Conservation (phyloP, 163 green algal species). For the Volvox carteri region DNA sequence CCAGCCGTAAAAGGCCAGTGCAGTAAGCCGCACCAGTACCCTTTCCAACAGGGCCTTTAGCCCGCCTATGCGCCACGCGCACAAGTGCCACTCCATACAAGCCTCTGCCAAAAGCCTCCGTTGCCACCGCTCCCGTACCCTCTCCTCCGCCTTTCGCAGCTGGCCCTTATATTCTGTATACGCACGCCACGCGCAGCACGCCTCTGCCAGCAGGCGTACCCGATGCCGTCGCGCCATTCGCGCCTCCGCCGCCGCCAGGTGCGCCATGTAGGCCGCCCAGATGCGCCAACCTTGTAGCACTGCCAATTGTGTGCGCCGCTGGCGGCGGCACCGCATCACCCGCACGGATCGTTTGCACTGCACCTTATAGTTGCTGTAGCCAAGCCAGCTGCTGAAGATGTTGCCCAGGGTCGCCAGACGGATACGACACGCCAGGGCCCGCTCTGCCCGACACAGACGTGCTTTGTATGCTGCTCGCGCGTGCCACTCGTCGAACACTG, state of each 20-base stretch:
- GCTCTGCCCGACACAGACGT: not conserved
- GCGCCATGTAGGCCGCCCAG: not conserved
- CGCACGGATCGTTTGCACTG: too few species aligned
- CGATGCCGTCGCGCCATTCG: not conserved
- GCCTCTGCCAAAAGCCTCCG: not conserved
- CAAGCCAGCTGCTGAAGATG: not conserved
- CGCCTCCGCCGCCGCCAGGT: not conserved
- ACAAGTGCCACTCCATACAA: slow-evolving; percentile 1
- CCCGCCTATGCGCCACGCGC: not conserved
- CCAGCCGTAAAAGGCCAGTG: slow-evolving; percentile 49
- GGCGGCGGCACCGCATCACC: too few species aligned
- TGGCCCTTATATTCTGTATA: not conserved
- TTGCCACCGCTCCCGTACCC: not conserved
- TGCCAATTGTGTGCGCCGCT: too few species aligned
- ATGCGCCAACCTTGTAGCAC: too few species aligned
- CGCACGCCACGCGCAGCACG: not conserved
- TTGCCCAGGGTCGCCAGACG: not conserved
- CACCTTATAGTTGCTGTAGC: too few species aligned
- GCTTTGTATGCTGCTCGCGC: not conserved
- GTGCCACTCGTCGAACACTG: not conserved
- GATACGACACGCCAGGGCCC: not conserved
- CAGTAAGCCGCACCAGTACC: slow-evolving; percentile 13
- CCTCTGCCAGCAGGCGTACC: not conserved
- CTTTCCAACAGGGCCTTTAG: slow-evolving; percentile 36
- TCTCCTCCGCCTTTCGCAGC: not conserved